Evolutionary conservation across 352 stramenopile genomes (phyloP).

Genomic region (Aphanomyces euteiches): DNA sequence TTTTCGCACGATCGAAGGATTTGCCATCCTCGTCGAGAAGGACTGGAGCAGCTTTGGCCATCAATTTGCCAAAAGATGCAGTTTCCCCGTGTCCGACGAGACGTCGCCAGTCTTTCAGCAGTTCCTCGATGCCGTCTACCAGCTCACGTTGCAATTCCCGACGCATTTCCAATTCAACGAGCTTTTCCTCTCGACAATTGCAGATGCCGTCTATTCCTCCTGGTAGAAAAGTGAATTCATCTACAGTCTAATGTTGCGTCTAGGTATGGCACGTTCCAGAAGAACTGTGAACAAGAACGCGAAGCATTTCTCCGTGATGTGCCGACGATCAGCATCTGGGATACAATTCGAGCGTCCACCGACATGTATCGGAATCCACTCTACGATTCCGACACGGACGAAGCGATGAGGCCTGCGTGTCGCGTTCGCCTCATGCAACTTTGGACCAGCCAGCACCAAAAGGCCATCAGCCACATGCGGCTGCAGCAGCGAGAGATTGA

Average conservation of each 20-base stretch:
- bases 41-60: conserved; percentile 87
- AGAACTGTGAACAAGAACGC: conserved; percentile 81
- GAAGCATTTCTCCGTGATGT: conserved; percentile 58
- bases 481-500: conserved; percentile 83
- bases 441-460: conserved; percentile 83
- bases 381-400: conserved; percentile 59
- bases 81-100: conserved; percentile 85
- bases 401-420: conserved; percentile 76
- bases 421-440: conserved; percentile 83
- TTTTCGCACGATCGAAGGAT: conserved; percentile 70
- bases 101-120: conserved; percentile 98
- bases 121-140: conserved; percentile 97
- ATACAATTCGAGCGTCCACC: conserved; percentile 75
- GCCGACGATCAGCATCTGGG: conserved; percentile 77
- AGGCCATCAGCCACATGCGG: conserved; percentile 83
- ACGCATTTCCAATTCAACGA: conserved; percentile 98
- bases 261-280: conserved; percentile 79
- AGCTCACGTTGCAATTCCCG: conserved; percentile 95
- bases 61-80: conserved; percentile 80
- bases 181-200: conserved; percentile 88
- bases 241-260: background rate
- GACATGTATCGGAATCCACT: conserved; percentile 82
- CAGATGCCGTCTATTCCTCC: conserved; percentile 96
- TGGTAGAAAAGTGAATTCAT: conserved; percentile 55
- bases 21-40: conserved; percentile 80